Evolutionary conservation across 1,139 yeast genomes (phyloP), one percentile per base, ranked within the genome.

Genomic region (Lodderomyces beijingensis): DNA sequence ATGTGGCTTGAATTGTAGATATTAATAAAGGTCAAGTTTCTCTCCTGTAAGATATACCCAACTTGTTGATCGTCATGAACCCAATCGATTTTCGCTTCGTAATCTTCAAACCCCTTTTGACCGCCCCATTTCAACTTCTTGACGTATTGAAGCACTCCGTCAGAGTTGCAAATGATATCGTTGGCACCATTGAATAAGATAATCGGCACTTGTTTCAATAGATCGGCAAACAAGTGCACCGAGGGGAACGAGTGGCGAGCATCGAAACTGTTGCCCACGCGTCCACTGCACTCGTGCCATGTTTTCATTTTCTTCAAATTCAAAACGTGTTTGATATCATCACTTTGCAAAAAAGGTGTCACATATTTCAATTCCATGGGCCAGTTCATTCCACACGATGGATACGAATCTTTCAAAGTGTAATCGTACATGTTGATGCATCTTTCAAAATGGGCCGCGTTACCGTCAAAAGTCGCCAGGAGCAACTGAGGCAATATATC

Each of bases 361-460:
- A 88, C 79, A 30, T 60, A 45, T 1, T 57, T 62, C 42, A 89
- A 62, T 43, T 78, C 91, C 16, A 74, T 74, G 0, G 99, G 99
- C 99, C 99, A 91, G 51, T 84, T 83, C 77, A 78, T 71, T 4
- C 98, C 98, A 59, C 99, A 91, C 0, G 84, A 62, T 0, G 97
- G 96, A 46, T 63, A 87, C 0, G 77, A 57, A 51, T 91, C 96
- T 20, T 59, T 65, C 35, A 83, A 62, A 21, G 84, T 70, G 37
- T 77, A 74, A 54, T 91, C 95, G 55, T 91, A 91, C 71, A 87
- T 79, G 55, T 91, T 91, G 45, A 76, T 49, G 53, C 98, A 89
- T 41, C 65, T 69, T 36, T 61, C 52, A 6, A 41, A 34, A 35
- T 63, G 36, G 32, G 59, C 57, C 11, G 28, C 31, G 3, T 10